Percentiles rank a stretch among this genome's conserved stretches.
Evolutionary conservation across 441 rosid species (phyloP).

Genomic region (Populus hybrid): DNA sequence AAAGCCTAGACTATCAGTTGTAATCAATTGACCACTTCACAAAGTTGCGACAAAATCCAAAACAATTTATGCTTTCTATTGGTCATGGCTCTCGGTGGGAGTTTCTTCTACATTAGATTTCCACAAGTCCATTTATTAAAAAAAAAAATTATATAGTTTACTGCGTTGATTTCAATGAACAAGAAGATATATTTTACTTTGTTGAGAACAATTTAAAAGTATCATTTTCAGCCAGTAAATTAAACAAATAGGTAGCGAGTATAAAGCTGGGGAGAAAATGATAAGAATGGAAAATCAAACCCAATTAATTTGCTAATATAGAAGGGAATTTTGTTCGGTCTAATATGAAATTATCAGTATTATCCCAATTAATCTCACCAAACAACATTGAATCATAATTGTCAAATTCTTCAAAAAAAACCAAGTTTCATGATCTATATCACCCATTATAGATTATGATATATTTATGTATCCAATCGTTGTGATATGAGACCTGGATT

Average conservation of each 20-base stretch:
- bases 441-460: too few relatives aligned
- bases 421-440: too few relatives aligned
- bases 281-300: background rate
- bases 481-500: too few relatives aligned
- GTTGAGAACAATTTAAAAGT: background rate
- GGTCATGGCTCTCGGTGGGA: background rate
- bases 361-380: too few relatives aligned
- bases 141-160: too few relatives aligned
- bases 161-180: background rate
- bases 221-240: background rate
- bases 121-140: background rate
- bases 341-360: too few relatives aligned
- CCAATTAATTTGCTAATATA: constrained; percentile 6
- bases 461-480: too few relatives aligned
- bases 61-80: background rate
- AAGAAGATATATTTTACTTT: background rate
- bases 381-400: too few relatives aligned
- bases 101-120: background rate
- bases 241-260: constrained; percentile 6
- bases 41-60: background rate
- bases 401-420: too few relatives aligned
- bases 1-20: background rate
- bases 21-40: background rate
- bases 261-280: background rate
- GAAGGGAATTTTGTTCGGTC: too few relatives aligned